Evolutionary conservation across 2,329 filamentous ascomycete genomes (phyloP).

Genomic region (Ophiocordyceps robertsii): DNA sequence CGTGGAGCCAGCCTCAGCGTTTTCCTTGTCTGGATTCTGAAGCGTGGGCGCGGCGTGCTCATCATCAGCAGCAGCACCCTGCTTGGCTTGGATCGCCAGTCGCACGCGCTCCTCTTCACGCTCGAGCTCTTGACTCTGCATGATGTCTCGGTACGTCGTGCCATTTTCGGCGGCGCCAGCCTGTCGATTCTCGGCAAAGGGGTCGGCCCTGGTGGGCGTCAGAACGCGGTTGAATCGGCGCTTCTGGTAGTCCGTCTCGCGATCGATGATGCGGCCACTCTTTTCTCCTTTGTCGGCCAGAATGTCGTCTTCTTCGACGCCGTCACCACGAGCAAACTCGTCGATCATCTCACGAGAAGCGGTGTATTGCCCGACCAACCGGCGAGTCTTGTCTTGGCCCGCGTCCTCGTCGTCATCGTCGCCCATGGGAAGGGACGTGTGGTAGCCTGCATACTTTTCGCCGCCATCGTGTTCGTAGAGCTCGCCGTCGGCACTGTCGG

Average conservation of each 20-base stretch:
- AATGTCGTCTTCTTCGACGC: conserved; percentile 85
- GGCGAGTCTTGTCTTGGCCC: conserved; percentile 60
- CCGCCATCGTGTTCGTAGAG: conserved; percentile 68
- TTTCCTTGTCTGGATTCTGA: conserved; percentile 62
- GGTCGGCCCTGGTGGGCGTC: conserved; percentile 74
- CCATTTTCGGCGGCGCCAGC: conserved; percentile 56
- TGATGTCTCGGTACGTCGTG: conserved; percentile 75
- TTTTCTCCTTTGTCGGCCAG: conserved; percentile 72
- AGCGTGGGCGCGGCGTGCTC: conserved; percentile 61
- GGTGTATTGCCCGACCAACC: conserved; percentile 90
- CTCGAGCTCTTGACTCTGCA: conserved; percentile 83
- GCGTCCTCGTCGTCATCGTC: conserved; percentile 71
- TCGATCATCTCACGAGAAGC: conserved; percentile 85
- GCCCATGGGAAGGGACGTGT: conserved; percentile 70
- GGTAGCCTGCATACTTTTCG: conserved; percentile 82
- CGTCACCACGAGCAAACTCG: conserved; percentile 75
- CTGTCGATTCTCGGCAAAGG: conserved; percentile 66
- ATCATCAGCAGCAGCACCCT: conserved; percentile 41
- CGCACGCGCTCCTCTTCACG: conserved; percentile 83
- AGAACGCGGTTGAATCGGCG: conserved; percentile 79
- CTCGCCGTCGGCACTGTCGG: conserved; percentile 74
- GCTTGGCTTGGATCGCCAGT: conserved; percentile 65
- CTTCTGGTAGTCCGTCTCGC: conserved; percentile 96
- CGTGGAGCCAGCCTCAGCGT: conserved; percentile 54
- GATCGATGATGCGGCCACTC: conserved; percentile 78